Percentiles rank a stretch among this genome's conserved stretches.
These are phyloP conservation scores for Escovopsis sp. DNA, from an alignment of 2,329 filamentous ascomycete genomes.

Conservation along the genomic window DNA sequence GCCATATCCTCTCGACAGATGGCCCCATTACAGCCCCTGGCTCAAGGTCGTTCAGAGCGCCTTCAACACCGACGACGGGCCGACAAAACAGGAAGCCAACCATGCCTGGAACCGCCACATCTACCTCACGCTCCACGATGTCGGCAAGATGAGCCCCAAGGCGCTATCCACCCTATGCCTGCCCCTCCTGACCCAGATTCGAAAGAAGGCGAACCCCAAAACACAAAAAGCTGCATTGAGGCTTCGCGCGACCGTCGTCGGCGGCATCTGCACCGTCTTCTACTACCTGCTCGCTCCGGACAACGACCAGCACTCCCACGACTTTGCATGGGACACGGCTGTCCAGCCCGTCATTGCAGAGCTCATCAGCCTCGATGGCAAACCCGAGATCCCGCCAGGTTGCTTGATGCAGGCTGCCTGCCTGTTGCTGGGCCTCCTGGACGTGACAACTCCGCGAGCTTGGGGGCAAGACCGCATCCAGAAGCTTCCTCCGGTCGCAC, in stretches of 20 bases:
- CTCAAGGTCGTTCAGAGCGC: slow-evolving; percentile 65
- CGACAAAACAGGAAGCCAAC: slow-evolving; percentile 62
- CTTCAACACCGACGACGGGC: slow-evolving; percentile 63
- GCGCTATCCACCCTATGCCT: slow-evolving; percentile 37
- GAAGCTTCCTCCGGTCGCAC: slow-evolving; percentile 40
- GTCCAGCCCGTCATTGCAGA: slow-evolving; percentile 49
- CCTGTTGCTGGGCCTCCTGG: slow-evolving; percentile 59
- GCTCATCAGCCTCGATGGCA: slow-evolving; percentile 29
- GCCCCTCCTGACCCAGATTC: slow-evolving; percentile 54
- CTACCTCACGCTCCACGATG: slow-evolving; percentile 52
- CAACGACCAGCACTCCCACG: slow-evolving; percentile 48
- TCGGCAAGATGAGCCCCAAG: slow-evolving; percentile 33
- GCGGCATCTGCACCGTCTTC: slow-evolving; percentile 63
- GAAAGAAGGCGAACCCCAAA: slow-evolving; percentile 44
- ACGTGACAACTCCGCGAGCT: slow-evolving; percentile 38
- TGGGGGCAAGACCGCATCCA: slow-evolving; percentile 66
- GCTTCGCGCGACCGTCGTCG: slow-evolving; percentile 42
- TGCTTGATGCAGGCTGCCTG: slow-evolving; percentile 44
- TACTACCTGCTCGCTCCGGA: slow-evolving; percentile 72
- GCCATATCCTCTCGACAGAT: slow-evolving; percentile 49
- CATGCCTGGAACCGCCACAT: slow-evolving; percentile 76
- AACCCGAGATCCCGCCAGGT: slow-evolving; percentile 29
- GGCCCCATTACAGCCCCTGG: slow-evolving; percentile 63
- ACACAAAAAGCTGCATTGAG: slow-evolving; percentile 34
- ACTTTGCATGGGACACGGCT: slow-evolving; percentile 65